phyloP scores from a whole-genome alignment of 1,284 basidiomycete genomes.

The Vanrija pseudolonga region DNA sequence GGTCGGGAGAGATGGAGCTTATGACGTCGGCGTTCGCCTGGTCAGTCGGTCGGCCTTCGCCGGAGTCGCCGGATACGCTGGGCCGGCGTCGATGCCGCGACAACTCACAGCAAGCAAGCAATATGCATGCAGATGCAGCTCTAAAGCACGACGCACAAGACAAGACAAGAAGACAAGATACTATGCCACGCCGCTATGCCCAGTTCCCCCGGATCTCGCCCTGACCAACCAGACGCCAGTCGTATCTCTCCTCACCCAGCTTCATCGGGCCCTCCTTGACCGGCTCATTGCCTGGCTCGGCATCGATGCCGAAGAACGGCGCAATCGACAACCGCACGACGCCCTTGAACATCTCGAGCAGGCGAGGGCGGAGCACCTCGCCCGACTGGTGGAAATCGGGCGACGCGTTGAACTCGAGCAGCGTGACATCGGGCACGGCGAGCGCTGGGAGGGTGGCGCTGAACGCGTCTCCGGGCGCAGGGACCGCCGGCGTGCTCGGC shows the following conservation, averaged over 20 bases:
- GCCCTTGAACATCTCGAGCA: conserved; percentile 72
- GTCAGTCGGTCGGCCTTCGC: too few relatives aligned
- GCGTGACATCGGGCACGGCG: conserved; percentile 57
- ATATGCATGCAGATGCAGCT: too few relatives aligned
- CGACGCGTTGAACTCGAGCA: conserved; percentile 91
- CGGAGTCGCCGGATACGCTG: too few relatives aligned
- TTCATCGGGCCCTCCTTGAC: conserved; percentile 13
- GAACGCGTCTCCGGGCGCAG: background rate
- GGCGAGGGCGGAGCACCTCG: conserved; percentile 65
- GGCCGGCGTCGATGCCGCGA: too few relatives aligned
- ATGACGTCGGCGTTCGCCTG: too few relatives aligned
- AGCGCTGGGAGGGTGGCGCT: conserved; percentile 37
- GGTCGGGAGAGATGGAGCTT: too few relatives aligned
- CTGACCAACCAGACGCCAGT: conserved; percentile 43
- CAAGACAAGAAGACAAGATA: background rate
- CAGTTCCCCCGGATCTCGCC: conserved; percentile 36
- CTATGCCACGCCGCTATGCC: conserved; percentile 3
- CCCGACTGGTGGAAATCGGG: conserved; percentile 95
- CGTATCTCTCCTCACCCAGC: conserved; percentile 37
- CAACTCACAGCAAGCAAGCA: background rate
- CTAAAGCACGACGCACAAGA: too few relatives aligned
- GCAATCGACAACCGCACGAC: conserved; percentile 66
- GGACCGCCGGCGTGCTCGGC: background rate
- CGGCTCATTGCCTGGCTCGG: conserved; percentile 5
- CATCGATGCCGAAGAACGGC: conserved; percentile 54